Evolutionary conservation across 768 basidiomycete species (phyloP), one percentile per base, ranked within the genome.

Genomic region (Thelephora aurantiotincta): DNA sequence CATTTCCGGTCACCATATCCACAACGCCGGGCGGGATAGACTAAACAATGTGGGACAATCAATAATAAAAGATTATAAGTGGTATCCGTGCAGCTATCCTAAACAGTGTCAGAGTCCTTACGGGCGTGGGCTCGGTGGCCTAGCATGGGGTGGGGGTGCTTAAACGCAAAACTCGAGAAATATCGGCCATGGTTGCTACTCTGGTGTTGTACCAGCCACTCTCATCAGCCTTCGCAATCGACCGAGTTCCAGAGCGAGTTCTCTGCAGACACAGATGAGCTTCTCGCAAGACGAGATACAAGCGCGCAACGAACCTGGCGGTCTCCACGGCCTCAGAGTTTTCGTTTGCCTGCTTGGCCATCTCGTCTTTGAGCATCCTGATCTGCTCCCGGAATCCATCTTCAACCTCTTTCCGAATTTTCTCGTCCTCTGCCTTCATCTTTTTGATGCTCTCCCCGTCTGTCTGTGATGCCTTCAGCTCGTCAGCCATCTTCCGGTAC

Each of bases 191-290:
- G 46, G 46, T 14, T 18, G 33, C 35, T 43, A 33, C 35, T 49
- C 50, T 20, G 49, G 41, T 43, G 45, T 45, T 11, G 51, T 65
- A 1, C 69, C 65, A 54, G 74, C 70, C 35, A 65, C 63, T 56
- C 75, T 81, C 77, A 89, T 87, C 35, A 89, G 69, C 54, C 85
- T 71, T 57, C 81, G 71, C 57, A 89, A 64, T 49, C 82, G 70
- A 44, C 75, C 72, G 41, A 88, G 67, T 59, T 88, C 85, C 23
- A 68, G 65, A 5, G 80, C 66, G 26, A 87, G 60, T 30, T 66
- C 63, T 56, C 83, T 84, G 55, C 22, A 47, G 34, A 50, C 50
- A 37, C 34, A 35, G 42, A 48, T 47, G 47, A 58, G 44, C 44
- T 22, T 18, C 14, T 33, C 19, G 36, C 50, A 46, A 20, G 22